phyloP scores from a whole-genome alignment of 495 filamentous ascomycete species.

The Aspergillus saccharolyticus region DNA sequence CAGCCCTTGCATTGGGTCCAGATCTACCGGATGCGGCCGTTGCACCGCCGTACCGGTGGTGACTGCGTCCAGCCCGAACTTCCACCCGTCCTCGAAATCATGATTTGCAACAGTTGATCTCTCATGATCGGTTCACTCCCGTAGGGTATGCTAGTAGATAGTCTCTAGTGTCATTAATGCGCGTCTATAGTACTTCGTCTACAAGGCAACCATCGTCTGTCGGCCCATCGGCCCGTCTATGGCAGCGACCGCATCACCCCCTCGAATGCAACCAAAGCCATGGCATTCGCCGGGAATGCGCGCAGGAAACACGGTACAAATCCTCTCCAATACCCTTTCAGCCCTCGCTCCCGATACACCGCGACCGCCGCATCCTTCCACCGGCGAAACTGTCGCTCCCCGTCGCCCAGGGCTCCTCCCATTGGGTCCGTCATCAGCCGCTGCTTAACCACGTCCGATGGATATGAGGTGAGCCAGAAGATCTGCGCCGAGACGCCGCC shows the following conservation, averaged over 20 bases:
- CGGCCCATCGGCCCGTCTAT: constrained; percentile 20
- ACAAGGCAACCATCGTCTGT: background rate
- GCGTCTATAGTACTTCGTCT: background rate
- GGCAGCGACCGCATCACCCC: constrained; percentile 80
- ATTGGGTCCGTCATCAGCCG: constrained; percentile 94
- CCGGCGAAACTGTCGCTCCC: constrained; percentile 59
- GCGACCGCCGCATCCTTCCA: constrained; percentile 79
- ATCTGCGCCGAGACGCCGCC: constrained; percentile 87
- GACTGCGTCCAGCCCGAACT: background rate
- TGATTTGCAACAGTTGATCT: too few relatives aligned
- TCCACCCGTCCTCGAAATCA: background rate
- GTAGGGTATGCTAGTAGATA: too few relatives aligned
- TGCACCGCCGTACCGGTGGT: background rate
- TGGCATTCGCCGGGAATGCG: constrained; percentile 94
- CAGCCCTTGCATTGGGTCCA: background rate
- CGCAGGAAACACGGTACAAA: constrained; percentile 90
- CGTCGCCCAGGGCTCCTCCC: constrained; percentile 63
- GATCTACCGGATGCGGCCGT: background rate
- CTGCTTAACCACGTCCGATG: constrained; percentile 93
- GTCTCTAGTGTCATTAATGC: constrained; percentile 2
- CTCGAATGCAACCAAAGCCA: constrained; percentile 91
- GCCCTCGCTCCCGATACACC: constrained; percentile 70
- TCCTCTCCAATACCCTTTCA: constrained; percentile 83
- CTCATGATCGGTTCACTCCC: too few relatives aligned
- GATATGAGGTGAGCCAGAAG: constrained; percentile 91